phyloP scores from a whole-genome alignment of 768 basidiomycete genomes.

The Exsudoporus frostii region DNA sequence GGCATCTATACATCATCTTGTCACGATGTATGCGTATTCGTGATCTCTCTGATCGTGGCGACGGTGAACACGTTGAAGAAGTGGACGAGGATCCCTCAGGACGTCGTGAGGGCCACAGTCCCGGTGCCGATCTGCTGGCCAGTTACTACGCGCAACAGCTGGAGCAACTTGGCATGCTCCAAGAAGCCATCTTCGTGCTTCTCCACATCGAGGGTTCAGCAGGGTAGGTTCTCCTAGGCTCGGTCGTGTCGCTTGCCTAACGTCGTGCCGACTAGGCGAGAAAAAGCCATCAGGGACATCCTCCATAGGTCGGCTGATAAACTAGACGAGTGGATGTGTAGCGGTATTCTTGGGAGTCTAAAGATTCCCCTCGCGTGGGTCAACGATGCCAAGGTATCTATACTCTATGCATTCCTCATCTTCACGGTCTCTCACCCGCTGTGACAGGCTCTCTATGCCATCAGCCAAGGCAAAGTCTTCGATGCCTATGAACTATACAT shows the following conservation, averaged over 20 bases:
- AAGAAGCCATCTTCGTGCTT: constrained; percentile 85
- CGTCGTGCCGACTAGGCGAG: constrained; percentile 53
- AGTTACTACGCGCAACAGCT: constrained; percentile 85
- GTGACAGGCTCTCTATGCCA: constrained; percentile 61
- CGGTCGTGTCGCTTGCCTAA: constrained; percentile 2
- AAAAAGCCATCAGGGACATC: constrained; percentile 78
- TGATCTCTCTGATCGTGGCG: constrained; percentile 83
- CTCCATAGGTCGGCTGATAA: constrained; percentile 63
- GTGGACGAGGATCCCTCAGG: constrained; percentile 43
- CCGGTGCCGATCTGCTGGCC: constrained; percentile 78
- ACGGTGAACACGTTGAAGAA: constrained; percentile 36
- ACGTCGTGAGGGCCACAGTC: constrained; percentile 70
- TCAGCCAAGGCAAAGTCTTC: constrained; percentile 58
- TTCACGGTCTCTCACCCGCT: not conserved
- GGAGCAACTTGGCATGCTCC: constrained; percentile 75
- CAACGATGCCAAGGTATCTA: constrained; percentile 77
- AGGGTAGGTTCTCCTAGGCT: constrained; percentile 51
- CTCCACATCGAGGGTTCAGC: constrained; percentile 79
- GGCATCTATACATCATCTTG: constrained; percentile 90
- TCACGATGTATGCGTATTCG: constrained; percentile 78
- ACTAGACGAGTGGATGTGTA: constrained; percentile 70
- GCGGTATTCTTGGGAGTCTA: constrained; percentile 70
- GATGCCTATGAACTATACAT: constrained; percentile 77
- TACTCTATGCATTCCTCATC: not conserved
- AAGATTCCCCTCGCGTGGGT: constrained; percentile 86